Evolutionary conservation across 169 alveolate species (phyloP).

Genomic region (Plasmodium knowlesi): DNA sequence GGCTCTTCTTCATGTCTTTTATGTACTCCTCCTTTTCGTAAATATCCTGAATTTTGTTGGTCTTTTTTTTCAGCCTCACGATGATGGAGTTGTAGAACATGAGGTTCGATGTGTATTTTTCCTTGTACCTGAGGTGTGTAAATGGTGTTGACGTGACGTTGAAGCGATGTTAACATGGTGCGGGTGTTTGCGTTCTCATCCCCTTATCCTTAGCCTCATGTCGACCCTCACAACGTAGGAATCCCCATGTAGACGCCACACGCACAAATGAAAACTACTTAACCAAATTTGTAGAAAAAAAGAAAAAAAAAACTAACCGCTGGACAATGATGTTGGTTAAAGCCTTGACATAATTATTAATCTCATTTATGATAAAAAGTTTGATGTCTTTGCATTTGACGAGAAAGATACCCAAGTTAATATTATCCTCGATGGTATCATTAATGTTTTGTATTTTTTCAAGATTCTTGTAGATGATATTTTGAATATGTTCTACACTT

Average conservation of each 20-base stretch:
- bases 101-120: conserved; percentile 61
- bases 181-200: not conserved
- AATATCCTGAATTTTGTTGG: conserved; percentile 61
- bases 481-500: conserved; percentile 73
- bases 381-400: conserved; percentile 60
- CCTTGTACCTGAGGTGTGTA: conserved; percentile 32
- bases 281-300: not conserved
- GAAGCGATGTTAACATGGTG: not conserved
- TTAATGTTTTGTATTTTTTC: conserved; percentile 69
- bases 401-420: conserved; percentile 49
- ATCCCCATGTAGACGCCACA: not conserved
- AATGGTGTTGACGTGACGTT: too few species aligned
- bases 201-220: not conserved
- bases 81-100: conserved; percentile 71
- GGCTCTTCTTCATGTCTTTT: conserved; percentile 72
- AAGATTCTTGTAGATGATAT: conserved; percentile 46
- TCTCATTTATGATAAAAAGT: conserved; percentile 64
- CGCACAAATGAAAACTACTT: not conserved
- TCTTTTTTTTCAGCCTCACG: conserved; percentile 61
- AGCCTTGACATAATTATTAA: conserved; percentile 63
- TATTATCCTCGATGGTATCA: conserved; percentile 65
- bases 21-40: conserved; percentile 73
- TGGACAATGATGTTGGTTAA: conserved; percentile 61
- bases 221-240: not conserved
- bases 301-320: conserved; percentile 11